These are phyloP conservation scores for Kernera saxatilis DNA, from an alignment of 345 rosid genomes.

Conservation along the genomic window DNA sequence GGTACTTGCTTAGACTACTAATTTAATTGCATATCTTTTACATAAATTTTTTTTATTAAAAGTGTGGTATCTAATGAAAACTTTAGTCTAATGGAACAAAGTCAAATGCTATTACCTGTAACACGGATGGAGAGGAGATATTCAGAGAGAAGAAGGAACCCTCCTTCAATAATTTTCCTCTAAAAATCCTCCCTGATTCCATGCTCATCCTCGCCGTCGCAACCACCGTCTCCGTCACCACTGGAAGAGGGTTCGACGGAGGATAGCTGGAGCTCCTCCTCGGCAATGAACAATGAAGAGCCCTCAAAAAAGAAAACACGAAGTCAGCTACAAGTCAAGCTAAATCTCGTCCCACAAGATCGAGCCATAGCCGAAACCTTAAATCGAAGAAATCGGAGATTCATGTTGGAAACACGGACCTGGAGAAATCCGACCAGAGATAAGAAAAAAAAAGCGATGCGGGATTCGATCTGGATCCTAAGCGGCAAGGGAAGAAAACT, in stretches of 20 bases:
- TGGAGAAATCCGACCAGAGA: constrained; percentile 17
- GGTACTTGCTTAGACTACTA: too few relatives aligned
- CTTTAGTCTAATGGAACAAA: too few relatives aligned
- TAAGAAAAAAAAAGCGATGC: constrained; percentile 4
- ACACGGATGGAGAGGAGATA: too few relatives aligned
- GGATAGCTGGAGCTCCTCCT: constrained; percentile 85
- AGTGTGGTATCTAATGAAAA: too few relatives aligned
- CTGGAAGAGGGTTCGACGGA: constrained; percentile 42
- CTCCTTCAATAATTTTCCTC: constrained; percentile 79
- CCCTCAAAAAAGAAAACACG: constrained; percentile 35
- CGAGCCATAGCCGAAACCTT: constrained; percentile 9
- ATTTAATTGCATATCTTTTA: too few relatives aligned
- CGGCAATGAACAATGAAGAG: constrained; percentile 48
- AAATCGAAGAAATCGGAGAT: constrained; percentile 23
- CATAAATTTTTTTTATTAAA: too few relatives aligned
- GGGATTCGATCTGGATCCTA: constrained; percentile 32
- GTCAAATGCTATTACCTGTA: too few relatives aligned
- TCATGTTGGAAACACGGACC: constrained; percentile 21
- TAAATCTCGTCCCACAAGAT: constrained; percentile 11
- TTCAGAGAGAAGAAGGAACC: too few relatives aligned
- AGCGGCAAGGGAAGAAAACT: constrained; percentile 40
- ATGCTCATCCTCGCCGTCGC: constrained; percentile 26
- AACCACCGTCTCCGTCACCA: not conserved
- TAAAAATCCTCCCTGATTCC: constrained; percentile 60
- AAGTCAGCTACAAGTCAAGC: constrained; percentile 32